Evolutionary conservation across 805 yeast genomes (phyloP), one percentile per base, ranked within the genome.

Genomic region (Cyberlindnera bimundalis): DNA sequence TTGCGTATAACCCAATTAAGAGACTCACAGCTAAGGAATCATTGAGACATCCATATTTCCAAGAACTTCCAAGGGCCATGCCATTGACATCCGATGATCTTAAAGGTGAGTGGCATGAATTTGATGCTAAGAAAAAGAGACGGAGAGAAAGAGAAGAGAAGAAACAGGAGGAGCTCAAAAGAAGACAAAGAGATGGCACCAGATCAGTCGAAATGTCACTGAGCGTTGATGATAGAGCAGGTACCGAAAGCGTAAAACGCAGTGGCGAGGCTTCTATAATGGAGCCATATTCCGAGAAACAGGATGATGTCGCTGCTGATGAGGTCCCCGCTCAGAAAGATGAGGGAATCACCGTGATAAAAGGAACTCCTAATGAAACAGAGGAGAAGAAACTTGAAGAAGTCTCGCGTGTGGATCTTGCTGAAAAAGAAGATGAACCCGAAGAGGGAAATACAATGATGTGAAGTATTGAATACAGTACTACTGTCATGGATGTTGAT

Each of bases 41-140:
- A 0, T 69, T 93, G 24, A 53, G 68, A 26, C 87, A 87, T 59
- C 67, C 66, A 2, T 93, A 86, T 64, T 93, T 91, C 55, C 59
- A 60, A 3, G 83, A 79, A 35, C 81, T 76, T 6, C 96, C 96
- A 0, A 49, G 52, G 24, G 81, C 85, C 1, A 79, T 74, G 46
- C 78, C 80, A 6, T 67, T 87, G 28, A 60, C 65, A 10, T 71
- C 79, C 39, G 68, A 83, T 48, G 66, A 70, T 21, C 69, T 70
- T 21, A 67, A 70, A 40, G 95, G 93, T 3, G 98, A 95, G 61
- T 91, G 97, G 93, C 99, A 91, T 59, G 99, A 91, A 58, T 91
- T 84, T 61, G 99, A 91, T 56, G 93, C 96, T 3, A 89, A 91
- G 61, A 82, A 79, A 65, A 75, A 84, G 53, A 56, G 60, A 47